A percentile compares a stretch with the other conserved stretches of the same genome.
phyloP scores from a whole-genome alignment of 2,329 filamentous ascomycete species.

The Calcarisporium arbuscula region DNA sequence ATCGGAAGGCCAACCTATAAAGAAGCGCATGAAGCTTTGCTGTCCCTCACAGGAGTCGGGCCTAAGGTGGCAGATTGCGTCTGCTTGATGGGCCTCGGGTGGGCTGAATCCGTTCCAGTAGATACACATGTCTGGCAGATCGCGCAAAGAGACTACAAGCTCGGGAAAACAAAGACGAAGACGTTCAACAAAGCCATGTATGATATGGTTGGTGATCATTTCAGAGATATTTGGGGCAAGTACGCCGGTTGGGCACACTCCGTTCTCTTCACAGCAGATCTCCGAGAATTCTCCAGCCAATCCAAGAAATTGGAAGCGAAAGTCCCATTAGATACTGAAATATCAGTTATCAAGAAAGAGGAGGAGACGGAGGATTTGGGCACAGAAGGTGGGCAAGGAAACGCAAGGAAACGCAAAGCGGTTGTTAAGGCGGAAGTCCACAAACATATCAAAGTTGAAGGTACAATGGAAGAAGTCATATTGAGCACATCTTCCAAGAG shows the following conservation, averaged over 20 bases:
- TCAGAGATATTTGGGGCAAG: slow-evolving; percentile 81
- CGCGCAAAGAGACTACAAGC: slow-evolving; percentile 90
- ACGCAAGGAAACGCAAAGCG: slow-evolving; percentile 19
- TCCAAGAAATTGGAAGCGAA: slow-evolving; percentile 14
- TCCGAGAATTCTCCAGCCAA: slow-evolving; percentile 74
- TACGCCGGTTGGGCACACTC: slow-evolving; percentile 98
- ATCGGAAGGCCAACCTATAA: slow-evolving; percentile 60
- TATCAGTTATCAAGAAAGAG: slow-evolving; percentile 12
- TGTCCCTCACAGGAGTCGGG: slow-evolving; percentile 79
- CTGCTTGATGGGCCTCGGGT: slow-evolving; percentile 90
- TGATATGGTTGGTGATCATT: slow-evolving; percentile 83
- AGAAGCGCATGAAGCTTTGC: slow-evolving; percentile 71
- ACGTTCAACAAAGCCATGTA: slow-evolving; percentile 86
- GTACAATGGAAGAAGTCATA: slow-evolving; percentile 13
- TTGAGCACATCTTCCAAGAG: slow-evolving; percentile 21
- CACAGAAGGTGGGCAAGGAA: slow-evolving; percentile 9
- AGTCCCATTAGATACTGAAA: not conserved
- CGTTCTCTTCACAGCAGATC: slow-evolving; percentile 89
- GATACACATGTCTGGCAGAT: slow-evolving; percentile 99
- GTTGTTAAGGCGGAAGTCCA: slow-evolving; percentile 11
- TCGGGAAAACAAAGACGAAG: slow-evolving; percentile 77
- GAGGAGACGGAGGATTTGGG: slow-evolving; percentile 19
- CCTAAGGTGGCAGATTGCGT: slow-evolving; percentile 98
- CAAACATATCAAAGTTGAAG: slow-evolving; percentile 14
- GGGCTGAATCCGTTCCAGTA: slow-evolving; percentile 91